Evolutionary conservation across 2,329 filamentous ascomycete species (phyloP), one percentile per base, ranked within the genome.

Genomic region (Tolypocladium cylindrosporum): DNA sequence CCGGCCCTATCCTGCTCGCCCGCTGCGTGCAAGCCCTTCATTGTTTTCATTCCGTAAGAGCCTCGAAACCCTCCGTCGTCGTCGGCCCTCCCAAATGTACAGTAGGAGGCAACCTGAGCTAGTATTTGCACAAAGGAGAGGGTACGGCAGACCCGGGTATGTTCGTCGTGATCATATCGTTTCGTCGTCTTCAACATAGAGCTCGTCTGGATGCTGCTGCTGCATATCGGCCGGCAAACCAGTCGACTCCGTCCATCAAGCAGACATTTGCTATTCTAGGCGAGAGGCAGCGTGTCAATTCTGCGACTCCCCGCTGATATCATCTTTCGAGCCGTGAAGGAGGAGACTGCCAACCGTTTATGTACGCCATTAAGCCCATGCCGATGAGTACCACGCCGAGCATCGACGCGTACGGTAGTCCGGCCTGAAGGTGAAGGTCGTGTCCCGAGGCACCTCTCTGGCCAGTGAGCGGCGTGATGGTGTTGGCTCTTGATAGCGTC

Each of bases 301-400:
- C 8, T 11, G 39, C 19, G 54, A 24, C 39, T 27, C 41, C 41
- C 7, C 14, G 39, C 4, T 31, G 31, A 21, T 39, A 59, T 69
- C 63, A 73, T 66, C 66, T 65, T 58, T 74, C 71, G 54, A 70
- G 55, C 27, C 64, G 65, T 4, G 71, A 63, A 43, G 72, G 66
- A 55, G 71, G 66, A 27, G 67, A 45, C 65, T 91, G 88, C 89
- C 89, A 93, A 55, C 88, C 87, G 67, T 94, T 94, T 64, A 94
- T 79, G 72, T 91, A 92, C 48, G 88, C 89, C 90, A 94, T 94
- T 62, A 94, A 71, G 16, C 90, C 88, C 75, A 94, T 87, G 39
- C 90, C 90, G 60, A 94, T 76, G 58, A 94, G 72, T 34, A 94
- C 89, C 39, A 94, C 90, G 13, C 90, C 88, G 52, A 94, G 74